Percentiles rank a stretch among this genome's conserved stretches.
These are phyloP conservation scores for Cylindrodendrum hubeiense DNA, from an alignment of 2,329 filamentous ascomycete species.

Conservation along the genomic window DNA sequence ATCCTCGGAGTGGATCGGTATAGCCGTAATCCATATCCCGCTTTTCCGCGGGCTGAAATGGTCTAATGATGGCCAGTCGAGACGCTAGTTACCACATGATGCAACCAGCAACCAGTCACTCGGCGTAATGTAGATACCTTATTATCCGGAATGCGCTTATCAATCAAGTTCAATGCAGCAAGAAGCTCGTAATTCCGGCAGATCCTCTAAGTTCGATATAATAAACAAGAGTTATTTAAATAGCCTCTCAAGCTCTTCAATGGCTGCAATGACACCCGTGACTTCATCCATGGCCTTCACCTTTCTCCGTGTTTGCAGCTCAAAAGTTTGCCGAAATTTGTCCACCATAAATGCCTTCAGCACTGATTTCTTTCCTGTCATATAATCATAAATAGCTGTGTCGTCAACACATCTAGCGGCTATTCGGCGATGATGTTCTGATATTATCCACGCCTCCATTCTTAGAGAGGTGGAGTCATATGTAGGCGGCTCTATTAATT, in stretches of 20 bases:
- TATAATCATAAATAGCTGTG: conserved; percentile 33
- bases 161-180: too few relatives aligned
- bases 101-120: too few relatives aligned
- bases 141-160: too few relatives aligned
- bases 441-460: conserved; percentile 33
- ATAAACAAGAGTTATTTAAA: not conserved
- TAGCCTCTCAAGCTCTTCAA: conserved; percentile 3
- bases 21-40: too few relatives aligned
- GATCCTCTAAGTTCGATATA: not conserved
- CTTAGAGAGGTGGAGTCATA: conserved; percentile 30
- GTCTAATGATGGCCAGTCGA: too few relatives aligned
- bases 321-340: conserved; percentile 25
- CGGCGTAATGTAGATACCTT: too few relatives aligned
- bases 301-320: conserved; percentile 3
- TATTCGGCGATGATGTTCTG: conserved; percentile 24
- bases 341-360: conserved; percentile 34
- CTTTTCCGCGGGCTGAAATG: too few relatives aligned
- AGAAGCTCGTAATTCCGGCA: too few relatives aligned
- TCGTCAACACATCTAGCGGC: conserved; percentile 32
- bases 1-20: too few relatives aligned
- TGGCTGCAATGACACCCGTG: not conserved
- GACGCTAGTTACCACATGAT: too few relatives aligned
- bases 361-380: conserved; percentile 13
- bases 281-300: conserved; percentile 6
- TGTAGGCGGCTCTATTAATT: conserved; percentile 19